Conservation (phyloP, 1,139 yeast genomes). For the Saccharomyces hybrid region DNA sequence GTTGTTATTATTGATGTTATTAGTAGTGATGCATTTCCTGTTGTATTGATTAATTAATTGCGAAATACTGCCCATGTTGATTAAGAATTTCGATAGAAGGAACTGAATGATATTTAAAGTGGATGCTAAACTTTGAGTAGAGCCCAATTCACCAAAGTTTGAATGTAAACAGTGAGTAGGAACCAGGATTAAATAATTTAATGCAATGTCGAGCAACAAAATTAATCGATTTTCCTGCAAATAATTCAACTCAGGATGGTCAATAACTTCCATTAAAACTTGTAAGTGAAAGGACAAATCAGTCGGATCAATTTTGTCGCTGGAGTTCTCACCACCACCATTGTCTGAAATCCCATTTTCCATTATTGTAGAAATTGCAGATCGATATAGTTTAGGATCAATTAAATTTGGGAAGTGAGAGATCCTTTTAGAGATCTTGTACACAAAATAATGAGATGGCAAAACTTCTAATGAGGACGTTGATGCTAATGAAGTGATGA, state of each 20-base stretch:
- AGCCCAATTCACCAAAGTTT: constrained; percentile 17
- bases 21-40: background rate
- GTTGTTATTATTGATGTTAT: background rate
- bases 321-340: background rate
- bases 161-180: constrained; percentile 17
- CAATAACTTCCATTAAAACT: constrained; percentile 34
- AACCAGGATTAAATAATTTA: constrained; percentile 9
- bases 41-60: background rate
- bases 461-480: background rate
- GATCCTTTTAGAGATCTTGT: background rate
- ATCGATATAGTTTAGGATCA: background rate
- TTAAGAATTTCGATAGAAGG: constrained; percentile 16
- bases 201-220: constrained; percentile 14
- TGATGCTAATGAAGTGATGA: constrained; percentile 10
- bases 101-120: constrained; percentile 27
- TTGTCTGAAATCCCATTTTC: background rate
- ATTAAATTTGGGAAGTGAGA: background rate
- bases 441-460: background rate
- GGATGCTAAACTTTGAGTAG: constrained; percentile 26
- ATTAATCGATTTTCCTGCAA: constrained; percentile 24
- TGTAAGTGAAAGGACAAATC: constrained; percentile 2
- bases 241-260: constrained; percentile 33
- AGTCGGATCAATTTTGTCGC: background rate
- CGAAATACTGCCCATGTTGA: constrained; percentile 12
- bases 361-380: background rate